Base-by-base conservation (phyloP, 2,329 filamentous ascomycete genomes). In the Aspergillus japonicus region DNA sequence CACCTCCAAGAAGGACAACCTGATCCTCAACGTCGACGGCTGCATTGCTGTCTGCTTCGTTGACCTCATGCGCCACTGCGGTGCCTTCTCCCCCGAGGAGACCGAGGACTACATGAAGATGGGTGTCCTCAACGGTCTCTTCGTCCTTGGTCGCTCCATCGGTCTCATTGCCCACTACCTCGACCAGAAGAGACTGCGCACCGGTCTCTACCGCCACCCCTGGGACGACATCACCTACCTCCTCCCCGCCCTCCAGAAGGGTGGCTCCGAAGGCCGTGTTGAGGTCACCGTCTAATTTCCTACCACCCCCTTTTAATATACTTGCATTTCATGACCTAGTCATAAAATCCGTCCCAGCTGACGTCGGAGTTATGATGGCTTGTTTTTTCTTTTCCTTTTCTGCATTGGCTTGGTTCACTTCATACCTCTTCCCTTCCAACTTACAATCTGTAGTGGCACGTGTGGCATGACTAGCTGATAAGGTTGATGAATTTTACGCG, bases 151-250 rank as follows among this genome's bases (percentile, higher is more conserved):
- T 75, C 90, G 95, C 76, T 92, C 87, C 79, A 99, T 99, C 75
- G 95, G 95, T 91, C 86, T 99, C 69, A 99, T 99, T 89, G 95
- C 95, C 75, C 95, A 99, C 82, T 98, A 94, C 87, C 89, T 99
- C 73, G 95, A 99, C 83, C 95, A 99, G 87, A 99, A 99, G 93
- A 89, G 95, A 81, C 87, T 99, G 80, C 90, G 94, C 74, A 99
- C 95, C 74, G 95, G 95, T 78, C 88, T 99, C 68, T 99, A 99
- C 90, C 90, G 95, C 78, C 92, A 96, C 87, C 95, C 95, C 76
- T 98, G 95, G 95, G 95, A 96, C 78, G 93, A 96, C 79, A 96
- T 96, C 77, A 96, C 92, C 68, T 96, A 96, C 82, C 86, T 96
- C 70, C 88, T 96, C 70, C 92, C 92, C 73, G 90, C 85, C 80